Conservation (phyloP, 2,329 filamentous ascomycete genomes). For the Ceratocystis harringtonii region DNA sequence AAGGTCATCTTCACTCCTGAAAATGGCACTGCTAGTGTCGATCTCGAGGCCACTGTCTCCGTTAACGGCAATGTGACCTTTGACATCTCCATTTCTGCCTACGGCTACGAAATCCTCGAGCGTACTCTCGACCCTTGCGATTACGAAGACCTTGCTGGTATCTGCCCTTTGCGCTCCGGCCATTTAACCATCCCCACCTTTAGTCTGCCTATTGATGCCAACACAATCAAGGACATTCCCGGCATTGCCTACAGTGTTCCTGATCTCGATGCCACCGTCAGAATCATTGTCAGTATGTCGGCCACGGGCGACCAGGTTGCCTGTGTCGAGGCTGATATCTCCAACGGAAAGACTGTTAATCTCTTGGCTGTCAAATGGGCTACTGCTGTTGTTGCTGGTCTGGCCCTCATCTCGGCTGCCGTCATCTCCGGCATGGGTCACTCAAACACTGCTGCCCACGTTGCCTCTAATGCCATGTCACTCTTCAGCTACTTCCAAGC, state of each 20-base stretch:
- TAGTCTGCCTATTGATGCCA: constrained; percentile 43
- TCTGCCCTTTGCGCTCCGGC: constrained; percentile 73
- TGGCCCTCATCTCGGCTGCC: constrained; percentile 71
- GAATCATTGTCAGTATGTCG: constrained; percentile 63
- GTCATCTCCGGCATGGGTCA: constrained; percentile 82
- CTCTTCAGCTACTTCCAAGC: constrained; percentile 90
- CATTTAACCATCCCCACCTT: constrained; percentile 58
- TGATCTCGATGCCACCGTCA: constrained; percentile 76
- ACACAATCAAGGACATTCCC: constrained; percentile 52
- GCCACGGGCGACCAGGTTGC: constrained; percentile 49
- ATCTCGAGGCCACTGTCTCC: constrained; percentile 66
- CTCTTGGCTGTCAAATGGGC: constrained; percentile 79
- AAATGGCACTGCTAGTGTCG: constrained; percentile 57
- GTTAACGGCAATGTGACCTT: constrained; percentile 72
- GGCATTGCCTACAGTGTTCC: constrained; percentile 78
- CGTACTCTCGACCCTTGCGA: constrained; percentile 62
- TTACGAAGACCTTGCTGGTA: constrained; percentile 45
- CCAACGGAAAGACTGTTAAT: constrained; percentile 85
- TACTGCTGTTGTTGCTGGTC: constrained; percentile 72
- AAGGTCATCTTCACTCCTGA: constrained; percentile 64
- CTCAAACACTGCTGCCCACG: constrained; percentile 85
- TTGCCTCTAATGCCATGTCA: constrained; percentile 85
- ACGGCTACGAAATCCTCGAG: constrained; percentile 60
- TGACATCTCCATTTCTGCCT: constrained; percentile 61
- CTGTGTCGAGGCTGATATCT: constrained; percentile 75